Conservation (phyloP, 2,329 filamentous ascomycete genomes). For the Phialophora verrucosa region DNA sequence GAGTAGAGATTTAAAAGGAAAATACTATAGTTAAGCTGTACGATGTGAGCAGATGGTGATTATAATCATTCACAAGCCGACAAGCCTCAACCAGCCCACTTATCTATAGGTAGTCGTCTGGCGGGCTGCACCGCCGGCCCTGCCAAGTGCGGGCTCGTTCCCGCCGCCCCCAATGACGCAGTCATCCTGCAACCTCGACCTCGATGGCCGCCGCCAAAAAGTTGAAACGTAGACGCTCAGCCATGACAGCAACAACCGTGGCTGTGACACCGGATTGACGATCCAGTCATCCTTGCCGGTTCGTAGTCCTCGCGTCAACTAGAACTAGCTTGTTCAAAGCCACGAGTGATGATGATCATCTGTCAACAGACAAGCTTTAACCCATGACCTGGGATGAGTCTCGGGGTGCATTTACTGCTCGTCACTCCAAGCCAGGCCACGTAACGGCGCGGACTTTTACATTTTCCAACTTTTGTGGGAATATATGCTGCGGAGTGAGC, state of each 20-base stretch:
- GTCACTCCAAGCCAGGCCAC: conserved; percentile 23
- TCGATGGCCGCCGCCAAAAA: not conserved
- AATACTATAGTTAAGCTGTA: too few species aligned
- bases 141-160: conserved; percentile 18
- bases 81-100: not conserved
- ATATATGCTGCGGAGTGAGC: conserved; percentile 11
- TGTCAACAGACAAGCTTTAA: conserved; percentile 1
- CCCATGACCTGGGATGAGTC: conserved; percentile 15
- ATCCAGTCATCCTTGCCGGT: conserved; percentile 13
- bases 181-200: conserved; percentile 20
- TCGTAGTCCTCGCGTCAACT: conserved; percentile 7
- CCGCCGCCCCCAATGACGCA: conserved; percentile 24
- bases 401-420: not conserved
- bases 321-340: conserved; percentile 3
- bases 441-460: conserved; percentile 14
- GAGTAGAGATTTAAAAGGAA: too few species aligned
- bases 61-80: not conserved
- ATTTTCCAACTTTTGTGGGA: conserved; percentile 9
- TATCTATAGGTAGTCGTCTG: too few species aligned
- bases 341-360: conserved; percentile 18
- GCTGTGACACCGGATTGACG: conserved; percentile 11
- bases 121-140: not conserved
- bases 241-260: conserved; percentile 16
- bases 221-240: conserved; percentile 13
- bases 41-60: too few species aligned